These are phyloP conservation scores for Tephrocybe rancida DNA, from an alignment of 768 basidiomycete genomes.

Conservation along the genomic window DNA sequence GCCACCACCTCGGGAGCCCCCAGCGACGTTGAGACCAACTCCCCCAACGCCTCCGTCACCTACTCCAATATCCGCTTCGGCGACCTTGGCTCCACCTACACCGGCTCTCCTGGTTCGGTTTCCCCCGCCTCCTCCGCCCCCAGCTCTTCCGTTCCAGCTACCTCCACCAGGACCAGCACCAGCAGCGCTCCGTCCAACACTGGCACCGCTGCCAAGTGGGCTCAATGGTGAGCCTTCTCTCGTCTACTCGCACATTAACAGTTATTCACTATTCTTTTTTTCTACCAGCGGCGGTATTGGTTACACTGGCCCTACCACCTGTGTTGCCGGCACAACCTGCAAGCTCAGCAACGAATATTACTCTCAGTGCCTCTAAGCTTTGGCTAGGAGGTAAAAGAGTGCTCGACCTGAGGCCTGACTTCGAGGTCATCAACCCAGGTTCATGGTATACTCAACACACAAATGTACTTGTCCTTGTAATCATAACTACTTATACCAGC, in stretches of 20 bases:
- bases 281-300: neutral
- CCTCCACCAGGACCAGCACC: neutral
- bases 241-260: neutral
- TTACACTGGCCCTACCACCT: neutral
- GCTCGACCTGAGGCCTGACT: too few species aligned
- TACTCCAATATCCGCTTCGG: constrained; percentile 4
- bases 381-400: too few species aligned
- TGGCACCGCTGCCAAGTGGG: neutral
- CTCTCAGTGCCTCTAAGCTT: neutral
- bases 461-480: neutral
- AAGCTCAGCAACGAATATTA: neutral
- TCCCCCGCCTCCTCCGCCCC: neutral
- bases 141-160: neutral
- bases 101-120: neutral
- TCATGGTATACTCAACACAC: neutral
- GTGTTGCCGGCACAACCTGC: neutral
- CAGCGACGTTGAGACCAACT: constrained; percentile 32
- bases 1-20: constrained; percentile 37
- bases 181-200: neutral
- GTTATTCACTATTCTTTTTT: neutral
- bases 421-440: neutral
- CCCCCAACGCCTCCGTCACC: neutral
- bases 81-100: neutral
- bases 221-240: neutral
- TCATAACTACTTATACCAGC: neutral